Base-by-base conservation (phyloP, 2,329 filamentous ascomycete genomes). In the Cryphonectria japonica region DNA sequence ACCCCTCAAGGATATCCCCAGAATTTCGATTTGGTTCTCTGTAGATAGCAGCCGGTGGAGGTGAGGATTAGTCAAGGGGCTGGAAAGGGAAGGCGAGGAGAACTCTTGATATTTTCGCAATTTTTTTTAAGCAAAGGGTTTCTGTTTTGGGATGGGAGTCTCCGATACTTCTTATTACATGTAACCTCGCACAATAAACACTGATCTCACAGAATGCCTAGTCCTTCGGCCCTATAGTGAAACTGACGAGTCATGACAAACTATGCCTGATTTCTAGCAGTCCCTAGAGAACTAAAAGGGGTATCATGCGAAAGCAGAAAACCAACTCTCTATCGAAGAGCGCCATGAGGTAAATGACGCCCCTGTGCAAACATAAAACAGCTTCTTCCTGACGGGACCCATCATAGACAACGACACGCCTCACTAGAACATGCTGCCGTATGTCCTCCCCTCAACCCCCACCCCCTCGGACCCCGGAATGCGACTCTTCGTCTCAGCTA, bases 1-100 rank as follows among this genome's bases (percentile, higher is more conserved):
- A 46, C 61, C 61, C 73, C 69, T 74, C 75, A 75, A 76, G 75
- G 75, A 76, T 76, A 76, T 76, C 75, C 75, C 75, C 68, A 71
- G 67, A 72, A 72, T 70, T 69, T 67, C 66, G 32, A 70, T 73
- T 72, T 71, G 54, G 54, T 71, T 75, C 75, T 76, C 74, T 76
- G 75, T 76, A 76, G 75, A 76, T 76, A 76, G 73, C 69, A 54
- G 71, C 57, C 32, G 69, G 65, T 34, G 60, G 60, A 34, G 59
- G 19, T 57, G 67, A 46, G 39, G 41, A 34, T 39, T 54, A 43
- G 57, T 22, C 29, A 60, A 29, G 37, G 46, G 1, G n/a, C 67
- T 64, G 46, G 67, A 60, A 60, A 68, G 46, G 66, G 54, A 39
- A 39, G 37, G 37, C 19, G 61, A 67, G 71, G 54, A 68, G 71